Conservation (phyloP, 176 grass and related monocot species). For the Zoysia japonica region DNA sequence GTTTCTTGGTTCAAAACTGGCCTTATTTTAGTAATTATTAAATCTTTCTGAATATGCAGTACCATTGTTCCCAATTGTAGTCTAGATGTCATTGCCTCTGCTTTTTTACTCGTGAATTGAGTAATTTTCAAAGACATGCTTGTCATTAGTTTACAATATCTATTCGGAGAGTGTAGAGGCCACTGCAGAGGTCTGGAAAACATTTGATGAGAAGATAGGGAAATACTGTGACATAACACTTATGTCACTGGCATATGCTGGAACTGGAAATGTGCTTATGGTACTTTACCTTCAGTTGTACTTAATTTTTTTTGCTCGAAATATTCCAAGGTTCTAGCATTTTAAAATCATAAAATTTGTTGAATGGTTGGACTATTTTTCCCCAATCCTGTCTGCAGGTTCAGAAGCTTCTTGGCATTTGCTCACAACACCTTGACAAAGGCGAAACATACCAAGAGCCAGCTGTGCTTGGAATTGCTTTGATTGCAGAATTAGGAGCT, state of each 20-base stretch:
- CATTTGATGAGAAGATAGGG: conserved; percentile 97
- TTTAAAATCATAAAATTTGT: background rate
- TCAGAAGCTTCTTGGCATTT: conserved; percentile 87
- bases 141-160: conserved; percentile 15
- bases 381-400: conserved; percentile 52
- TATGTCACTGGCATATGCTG: conserved; percentile 95
- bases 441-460: conserved; percentile 93
- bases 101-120: conserved; percentile 9
- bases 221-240: conserved; percentile 98
- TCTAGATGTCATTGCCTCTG: background rate
- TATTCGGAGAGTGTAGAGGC: conserved; percentile 82
- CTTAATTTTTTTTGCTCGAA: background rate
- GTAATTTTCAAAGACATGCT: background rate
- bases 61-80: conserved; percentile 22
- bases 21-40: conserved; percentile 1
- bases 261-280: conserved; percentile 98
- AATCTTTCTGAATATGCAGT: background rate
- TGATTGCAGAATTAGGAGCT: conserved; percentile 91
- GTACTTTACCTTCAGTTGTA: conserved; percentile 36
- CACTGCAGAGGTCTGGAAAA: conserved; percentile 93
- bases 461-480: conserved; percentile 98
- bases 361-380: conserved; percentile 16
- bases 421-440: conserved; percentile 94
- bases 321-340: conserved; percentile 5
- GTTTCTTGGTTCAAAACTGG: background rate